Evolutionary conservation across 257 asterid genomes (phyloP).

Genomic region (Solanum clarkiae): DNA sequence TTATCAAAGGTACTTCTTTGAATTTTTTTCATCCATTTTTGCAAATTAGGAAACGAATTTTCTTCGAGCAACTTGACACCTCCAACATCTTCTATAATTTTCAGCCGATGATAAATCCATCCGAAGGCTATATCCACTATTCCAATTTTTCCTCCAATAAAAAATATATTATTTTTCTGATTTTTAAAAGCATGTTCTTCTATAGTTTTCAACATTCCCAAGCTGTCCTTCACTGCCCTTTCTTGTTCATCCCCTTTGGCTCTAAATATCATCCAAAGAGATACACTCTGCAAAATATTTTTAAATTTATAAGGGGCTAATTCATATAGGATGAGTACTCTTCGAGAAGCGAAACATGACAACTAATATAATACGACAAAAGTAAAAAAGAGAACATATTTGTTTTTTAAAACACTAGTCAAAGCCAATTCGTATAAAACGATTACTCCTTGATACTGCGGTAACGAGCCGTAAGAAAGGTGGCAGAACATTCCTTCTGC

Average conservation of each 20-base stretch:
- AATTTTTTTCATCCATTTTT: slow-evolving; percentile 3
- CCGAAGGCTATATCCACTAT: slow-evolving; percentile 4
- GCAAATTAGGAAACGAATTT: background rate
- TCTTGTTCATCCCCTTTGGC: slow-evolving; percentile 1
- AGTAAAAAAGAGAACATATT: too few relatives aligned
- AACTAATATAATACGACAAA: too few relatives aligned
- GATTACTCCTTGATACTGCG: too few relatives aligned
- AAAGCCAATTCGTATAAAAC: too few relatives aligned
- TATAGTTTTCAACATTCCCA: slow-evolving; percentile 1
- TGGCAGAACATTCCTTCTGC: too few relatives aligned
- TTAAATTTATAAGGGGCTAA: too few relatives aligned
- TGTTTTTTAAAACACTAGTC: too few relatives aligned
- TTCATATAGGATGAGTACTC: too few relatives aligned
- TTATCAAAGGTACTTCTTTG: background rate
- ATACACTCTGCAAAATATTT: background rate
- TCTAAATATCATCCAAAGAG: background rate
- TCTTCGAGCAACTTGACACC: background rate
- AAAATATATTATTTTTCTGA: background rate
- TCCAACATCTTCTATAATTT: background rate
- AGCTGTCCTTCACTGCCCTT: background rate
- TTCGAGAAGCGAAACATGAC: too few relatives aligned
- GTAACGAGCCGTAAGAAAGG: too few relatives aligned
- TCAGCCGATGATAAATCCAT: slow-evolving; percentile 1
- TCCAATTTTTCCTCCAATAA: background rate
- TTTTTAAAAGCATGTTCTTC: background rate